A percentile compares a stretch with the other conserved stretches of the same genome.
These are phyloP conservation scores for Nemania abortiva DNA, from an alignment of 2,329 filamentous ascomycete genomes.

Conservation along the genomic window DNA sequence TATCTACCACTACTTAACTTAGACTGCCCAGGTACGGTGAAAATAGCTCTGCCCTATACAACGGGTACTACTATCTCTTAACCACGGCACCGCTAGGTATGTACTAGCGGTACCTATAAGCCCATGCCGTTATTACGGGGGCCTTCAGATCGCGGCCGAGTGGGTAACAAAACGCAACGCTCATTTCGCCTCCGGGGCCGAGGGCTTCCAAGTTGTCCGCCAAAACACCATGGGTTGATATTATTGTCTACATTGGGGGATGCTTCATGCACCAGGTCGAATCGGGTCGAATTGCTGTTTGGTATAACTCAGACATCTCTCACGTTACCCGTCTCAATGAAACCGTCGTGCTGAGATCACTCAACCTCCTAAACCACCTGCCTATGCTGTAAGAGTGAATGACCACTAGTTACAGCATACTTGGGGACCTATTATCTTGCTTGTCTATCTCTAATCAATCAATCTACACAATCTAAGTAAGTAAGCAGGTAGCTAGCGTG, in stretches of 20 bases:
- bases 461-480: too few relatives aligned
- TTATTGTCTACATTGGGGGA: neutral
- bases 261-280: neutral
- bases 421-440: neutral
- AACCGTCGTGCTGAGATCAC: neutral
- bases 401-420: neutral
- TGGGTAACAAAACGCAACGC: slow-evolving; percentile 8
- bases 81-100: slow-evolving; percentile 9
- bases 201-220: neutral
- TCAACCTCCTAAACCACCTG: neutral
- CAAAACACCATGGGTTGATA: neutral
- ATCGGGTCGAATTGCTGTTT: too few relatives aligned
- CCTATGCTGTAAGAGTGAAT: slow-evolving; percentile 3
- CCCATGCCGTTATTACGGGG: neutral
- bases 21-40: neutral
- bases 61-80: slow-evolving; percentile 1
- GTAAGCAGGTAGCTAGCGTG: too few relatives aligned
- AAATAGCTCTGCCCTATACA: slow-evolving; percentile 6
- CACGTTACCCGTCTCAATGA: neutral
- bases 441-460: neutral
- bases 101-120: slow-evolving; percentile 1
- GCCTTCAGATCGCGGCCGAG: neutral
- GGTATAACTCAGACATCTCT: neutral
- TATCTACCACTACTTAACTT: neutral
- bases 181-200: too few relatives aligned